Evolutionary conservation across 352 stramenopile genomes (phyloP).

Genomic region (Phytophthora megakarya): DNA sequence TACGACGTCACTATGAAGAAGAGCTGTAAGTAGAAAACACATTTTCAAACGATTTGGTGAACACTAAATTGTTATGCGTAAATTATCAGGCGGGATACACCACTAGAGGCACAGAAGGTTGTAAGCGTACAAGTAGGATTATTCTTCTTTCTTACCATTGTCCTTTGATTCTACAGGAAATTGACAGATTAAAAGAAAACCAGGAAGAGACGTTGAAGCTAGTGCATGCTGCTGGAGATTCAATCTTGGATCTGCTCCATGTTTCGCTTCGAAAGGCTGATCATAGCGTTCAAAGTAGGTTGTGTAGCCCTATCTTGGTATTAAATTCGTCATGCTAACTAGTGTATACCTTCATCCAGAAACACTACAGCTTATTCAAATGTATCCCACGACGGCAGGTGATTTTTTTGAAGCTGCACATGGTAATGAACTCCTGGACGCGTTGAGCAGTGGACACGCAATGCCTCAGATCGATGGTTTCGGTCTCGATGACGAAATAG

Average conservation of each 20-base stretch:
- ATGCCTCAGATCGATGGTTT: conserved; percentile 52
- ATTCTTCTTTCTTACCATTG: not conserved
- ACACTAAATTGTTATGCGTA: not conserved
- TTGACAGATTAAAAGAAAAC: conserved; percentile 62
- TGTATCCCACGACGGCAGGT: conserved; percentile 63
- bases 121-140: conserved; percentile 1
- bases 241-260: conserved; percentile 64
- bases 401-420: conserved; percentile 65
- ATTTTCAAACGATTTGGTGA: not conserved
- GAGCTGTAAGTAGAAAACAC: conserved; percentile 44
- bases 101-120: conserved; percentile 46
- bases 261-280: conserved; percentile 62
- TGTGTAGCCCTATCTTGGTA: not conserved
- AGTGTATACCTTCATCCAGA: conserved; percentile 30
- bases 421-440: conserved; percentile 58
- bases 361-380: conserved; percentile 60
- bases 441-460: conserved; percentile 58
- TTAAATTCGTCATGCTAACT: conserved; percentile 6
- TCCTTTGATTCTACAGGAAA: conserved; percentile 41
- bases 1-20: conserved; percentile 60
- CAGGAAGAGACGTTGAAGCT: conserved; percentile 60
- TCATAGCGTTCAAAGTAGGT: conserved; percentile 56
- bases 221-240: conserved; percentile 62
- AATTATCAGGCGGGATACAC: conserved; percentile 43
- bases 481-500: conserved; percentile 45